phyloP scores from a whole-genome alignment of 208 protist species.

The Trypanosoma grayi region DNA sequence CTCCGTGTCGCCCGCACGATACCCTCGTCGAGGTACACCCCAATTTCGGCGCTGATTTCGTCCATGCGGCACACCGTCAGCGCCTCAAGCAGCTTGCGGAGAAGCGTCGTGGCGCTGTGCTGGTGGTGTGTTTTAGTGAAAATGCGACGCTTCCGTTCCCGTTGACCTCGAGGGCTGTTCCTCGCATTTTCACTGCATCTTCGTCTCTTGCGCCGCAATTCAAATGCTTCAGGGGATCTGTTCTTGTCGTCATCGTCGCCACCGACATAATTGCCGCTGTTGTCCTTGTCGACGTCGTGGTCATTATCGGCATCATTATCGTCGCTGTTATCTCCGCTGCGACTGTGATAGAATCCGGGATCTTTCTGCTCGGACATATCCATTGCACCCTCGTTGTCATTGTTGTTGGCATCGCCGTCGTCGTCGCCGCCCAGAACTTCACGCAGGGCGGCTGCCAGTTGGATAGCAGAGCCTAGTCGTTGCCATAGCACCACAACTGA shows the following conservation, averaged over 20 bases:
- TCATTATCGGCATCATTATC: neutral
- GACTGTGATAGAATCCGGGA: no score
- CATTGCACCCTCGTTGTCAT: neutral
- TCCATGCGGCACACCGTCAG: conserved; percentile 41
- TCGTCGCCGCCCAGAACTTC: neutral
- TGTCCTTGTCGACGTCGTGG: neutral
- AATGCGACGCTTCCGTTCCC: no score
- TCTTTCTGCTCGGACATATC: no score
- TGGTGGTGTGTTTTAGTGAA: no score
- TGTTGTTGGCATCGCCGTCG: neutral
- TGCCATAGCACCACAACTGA: conserved; percentile 23
- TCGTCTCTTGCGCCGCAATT: neutral
- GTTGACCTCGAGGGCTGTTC: no score
- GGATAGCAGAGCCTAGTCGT: conserved; percentile 11
- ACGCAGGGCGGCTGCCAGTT: conserved; percentile 4
- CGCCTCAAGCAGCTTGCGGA: conserved; percentile 42
- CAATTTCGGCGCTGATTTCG: conserved; percentile 33
- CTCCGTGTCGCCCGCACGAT: conserved; percentile 17
- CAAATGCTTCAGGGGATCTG: neutral
- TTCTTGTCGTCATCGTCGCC: neutral
- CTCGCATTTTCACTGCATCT: neutral
- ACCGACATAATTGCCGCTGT: neutral
- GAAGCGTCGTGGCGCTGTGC: conserved; percentile 18
- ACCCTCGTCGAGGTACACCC: conserved; percentile 40
- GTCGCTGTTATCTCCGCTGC: neutral